These are phyloP conservation scores for Xylariaceae sp. DNA, from an alignment of 2,329 filamentous ascomycete genomes.

Conservation along the genomic window DNA sequence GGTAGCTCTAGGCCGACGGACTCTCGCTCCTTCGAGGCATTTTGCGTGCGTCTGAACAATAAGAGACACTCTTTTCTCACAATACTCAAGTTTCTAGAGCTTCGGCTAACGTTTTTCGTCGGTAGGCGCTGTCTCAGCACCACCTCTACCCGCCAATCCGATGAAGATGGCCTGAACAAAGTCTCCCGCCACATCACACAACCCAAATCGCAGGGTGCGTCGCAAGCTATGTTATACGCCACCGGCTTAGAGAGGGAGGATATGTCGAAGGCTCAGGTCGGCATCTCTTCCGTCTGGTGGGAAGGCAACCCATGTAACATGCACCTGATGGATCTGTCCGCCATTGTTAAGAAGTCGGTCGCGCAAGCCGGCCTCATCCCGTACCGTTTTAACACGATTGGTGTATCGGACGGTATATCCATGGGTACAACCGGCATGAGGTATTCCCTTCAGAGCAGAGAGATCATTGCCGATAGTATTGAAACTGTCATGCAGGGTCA, in stretches of 20 bases:
- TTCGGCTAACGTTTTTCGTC: slow-evolving; percentile 19
- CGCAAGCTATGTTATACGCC: slow-evolving; percentile 98
- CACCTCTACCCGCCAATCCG: slow-evolving; percentile 54
- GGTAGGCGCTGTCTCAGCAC: slow-evolving; percentile 57
- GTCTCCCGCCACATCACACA: slow-evolving; percentile 87
- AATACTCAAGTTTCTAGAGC: neutral
- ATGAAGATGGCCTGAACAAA: slow-evolving; percentile 73
- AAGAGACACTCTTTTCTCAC: neutral
- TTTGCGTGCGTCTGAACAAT: slow-evolving; percentile 35
- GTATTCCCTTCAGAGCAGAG: slow-evolving; percentile 90
- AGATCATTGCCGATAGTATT: slow-evolving; percentile 97
- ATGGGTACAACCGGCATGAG: slow-evolving; percentile 99
- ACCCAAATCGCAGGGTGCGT: slow-evolving; percentile 96
- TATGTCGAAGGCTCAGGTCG: slow-evolving; percentile 96
- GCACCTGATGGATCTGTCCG: slow-evolving; percentile 91
- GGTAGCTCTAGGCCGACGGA: slow-evolving; percentile 36
- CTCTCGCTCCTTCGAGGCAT: slow-evolving; percentile 34
- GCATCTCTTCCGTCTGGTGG: slow-evolving; percentile 98
- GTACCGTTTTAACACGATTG: slow-evolving; percentile 99
- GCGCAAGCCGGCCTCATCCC: slow-evolving; percentile 78
- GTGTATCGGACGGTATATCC: slow-evolving; percentile 95
- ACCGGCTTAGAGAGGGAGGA: slow-evolving; percentile 86
- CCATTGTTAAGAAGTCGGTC: slow-evolving; percentile 69
- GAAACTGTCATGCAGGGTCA: slow-evolving; percentile 99
- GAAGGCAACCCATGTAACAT: slow-evolving; percentile 99